phyloP scores from a whole-genome alignment of 176 grass and related monocot species.

The Thalia dealbata region DNA sequence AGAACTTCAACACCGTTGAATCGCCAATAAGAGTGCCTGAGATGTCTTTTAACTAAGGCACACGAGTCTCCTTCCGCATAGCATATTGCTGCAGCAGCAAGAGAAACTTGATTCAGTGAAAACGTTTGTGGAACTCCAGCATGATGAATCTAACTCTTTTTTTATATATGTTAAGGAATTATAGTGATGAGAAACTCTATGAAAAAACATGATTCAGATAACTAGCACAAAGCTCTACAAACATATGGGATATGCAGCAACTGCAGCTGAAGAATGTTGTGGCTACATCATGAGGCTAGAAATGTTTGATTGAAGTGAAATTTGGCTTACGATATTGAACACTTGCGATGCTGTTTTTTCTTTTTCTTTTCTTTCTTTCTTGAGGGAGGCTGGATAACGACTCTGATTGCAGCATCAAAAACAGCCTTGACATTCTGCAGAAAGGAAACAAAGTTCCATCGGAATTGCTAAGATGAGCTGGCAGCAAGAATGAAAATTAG shows the following conservation, averaged over 20 bases:
- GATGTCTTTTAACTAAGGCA: conserved; percentile 44
- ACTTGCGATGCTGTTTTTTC: conserved; percentile 50
- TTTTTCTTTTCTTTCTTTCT: conserved; percentile 78
- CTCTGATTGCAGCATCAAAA: conserved; percentile 92
- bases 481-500: neutral
- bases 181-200: neutral
- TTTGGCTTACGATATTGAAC: conserved; percentile 47
- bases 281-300: neutral
- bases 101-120: neutral
- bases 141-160: neutral
- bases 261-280: too few species aligned
- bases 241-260: neutral
- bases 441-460: conserved; percentile 12
- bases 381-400: conserved; percentile 65
- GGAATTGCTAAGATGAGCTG: neutral
- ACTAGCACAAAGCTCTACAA: neutral
- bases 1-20: neutral
- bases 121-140: neutral
- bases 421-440: conserved; percentile 83
- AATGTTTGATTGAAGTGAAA: neutral
- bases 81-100: conserved; percentile 36
- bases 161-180: neutral
- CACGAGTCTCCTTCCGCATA: conserved; percentile 39
- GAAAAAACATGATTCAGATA: neutral
- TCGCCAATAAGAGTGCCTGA: neutral